phyloP scores from a whole-genome alignment of 2,329 filamentous ascomycete species.

The Sclerotinia nivalis region DNA sequence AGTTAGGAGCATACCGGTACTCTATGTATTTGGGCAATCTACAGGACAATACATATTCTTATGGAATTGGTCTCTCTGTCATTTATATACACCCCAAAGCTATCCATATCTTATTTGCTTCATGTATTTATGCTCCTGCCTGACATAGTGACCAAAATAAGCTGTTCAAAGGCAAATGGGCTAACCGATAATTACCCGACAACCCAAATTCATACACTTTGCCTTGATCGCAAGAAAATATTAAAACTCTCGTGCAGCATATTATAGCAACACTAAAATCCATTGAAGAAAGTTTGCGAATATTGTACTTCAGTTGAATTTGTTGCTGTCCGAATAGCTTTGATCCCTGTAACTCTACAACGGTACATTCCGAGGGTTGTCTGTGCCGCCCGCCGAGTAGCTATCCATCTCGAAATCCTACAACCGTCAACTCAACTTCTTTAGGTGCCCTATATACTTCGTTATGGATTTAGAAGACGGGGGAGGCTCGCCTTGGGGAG shows the following conservation, averaged over 20 bases:
- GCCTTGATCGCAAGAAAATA: neutral
- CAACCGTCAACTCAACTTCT: conserved; percentile 1
- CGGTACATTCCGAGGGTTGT: conserved; percentile 15
- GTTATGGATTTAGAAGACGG: conserved; percentile 49
- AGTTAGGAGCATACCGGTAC: neutral
- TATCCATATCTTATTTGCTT: neutral
- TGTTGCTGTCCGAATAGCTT: neutral
- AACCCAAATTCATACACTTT: neutral
- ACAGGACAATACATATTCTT: neutral
- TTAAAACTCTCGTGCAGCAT: neutral
- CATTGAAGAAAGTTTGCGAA: neutral
- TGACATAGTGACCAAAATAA: neutral
- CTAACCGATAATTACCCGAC: conserved; percentile 1
- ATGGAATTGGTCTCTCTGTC: neutral
- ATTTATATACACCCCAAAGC: neutral
- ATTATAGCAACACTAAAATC: neutral
- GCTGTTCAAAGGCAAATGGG: neutral
- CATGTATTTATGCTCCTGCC: neutral
- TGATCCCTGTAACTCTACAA: neutral
- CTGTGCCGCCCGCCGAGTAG: conserved; percentile 8
- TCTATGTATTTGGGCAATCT: too few relatives aligned
- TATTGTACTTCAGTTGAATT: neutral
- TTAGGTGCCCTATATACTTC: conserved; percentile 13
- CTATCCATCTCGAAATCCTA: conserved; percentile 2
- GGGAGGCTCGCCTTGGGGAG: conserved; percentile 49